A percentile compares a stretch with the other conserved stretches of the same genome.
phyloP scores from a whole-genome alignment of 75 land plant species.

The Pseudotsuga menziesii region DNA sequence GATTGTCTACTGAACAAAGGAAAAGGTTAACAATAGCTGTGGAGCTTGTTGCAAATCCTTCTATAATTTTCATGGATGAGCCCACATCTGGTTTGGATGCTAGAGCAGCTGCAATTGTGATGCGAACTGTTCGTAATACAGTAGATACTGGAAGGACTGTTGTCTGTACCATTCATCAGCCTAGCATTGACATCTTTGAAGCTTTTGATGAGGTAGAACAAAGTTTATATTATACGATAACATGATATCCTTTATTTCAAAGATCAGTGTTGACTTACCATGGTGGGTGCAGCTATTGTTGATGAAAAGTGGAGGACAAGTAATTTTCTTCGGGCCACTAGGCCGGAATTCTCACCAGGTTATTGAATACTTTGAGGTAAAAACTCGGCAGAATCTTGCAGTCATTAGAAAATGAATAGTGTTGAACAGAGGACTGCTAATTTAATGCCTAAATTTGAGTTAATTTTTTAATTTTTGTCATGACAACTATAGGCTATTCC shows the following conservation, averaged over 20 bases:
- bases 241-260: too few species aligned
- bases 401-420: not conserved
- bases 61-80: constrained; percentile 76
- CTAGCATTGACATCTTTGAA: constrained; percentile 71
- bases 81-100: constrained; percentile 77
- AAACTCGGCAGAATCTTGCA: not conserved
- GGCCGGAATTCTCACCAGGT: constrained; percentile 57
- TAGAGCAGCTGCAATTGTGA: constrained; percentile 70
- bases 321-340: constrained; percentile 70
- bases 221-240: not conserved
- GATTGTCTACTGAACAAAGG: constrained; percentile 54
- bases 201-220: constrained; percentile 67
- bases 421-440: not conserved
- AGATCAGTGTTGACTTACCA: not conserved
- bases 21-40: constrained; percentile 64
- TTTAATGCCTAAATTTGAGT: too few species aligned
- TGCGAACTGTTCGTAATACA: constrained; percentile 68
- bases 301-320: constrained; percentile 79
- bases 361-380: constrained; percentile 79
- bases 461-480: not conserved
- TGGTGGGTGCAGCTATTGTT: constrained; percentile 42
- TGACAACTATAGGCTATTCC: constrained; percentile 34
- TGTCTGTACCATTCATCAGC: constrained; percentile 79
- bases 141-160: constrained; percentile 71
- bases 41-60: constrained; percentile 80